Evolutionary conservation across 345 rosid species (phyloP), one percentile per base, ranked within the genome.

Genomic region (Bruguiera sexangula): DNA sequence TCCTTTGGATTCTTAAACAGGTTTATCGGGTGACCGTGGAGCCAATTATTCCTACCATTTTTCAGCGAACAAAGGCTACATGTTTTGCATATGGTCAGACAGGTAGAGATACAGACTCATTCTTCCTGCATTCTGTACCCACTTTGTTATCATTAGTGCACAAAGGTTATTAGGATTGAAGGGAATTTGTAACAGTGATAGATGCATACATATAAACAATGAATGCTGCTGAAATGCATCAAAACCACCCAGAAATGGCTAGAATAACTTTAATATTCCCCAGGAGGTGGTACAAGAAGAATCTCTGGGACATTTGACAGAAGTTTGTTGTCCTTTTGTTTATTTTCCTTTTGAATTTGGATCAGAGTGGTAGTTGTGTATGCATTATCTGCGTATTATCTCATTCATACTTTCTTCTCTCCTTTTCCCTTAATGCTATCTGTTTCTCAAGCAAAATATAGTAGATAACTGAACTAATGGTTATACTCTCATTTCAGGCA

Each of bases 71-170:
- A 70, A 96, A 96, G 82, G 99, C 99, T 66, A 96, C 99, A 8
- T 96, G 99, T 88, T 96, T 96, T 85, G 99, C 99, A 20, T 96
- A 96, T 85, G 99, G 98, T 72, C 99, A 96, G 82, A 96, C 99
- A 90, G 99, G 99, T 96, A 57, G 13, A 57, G 15, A 22, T 67
- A 36, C 34, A 32, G 1, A n/a, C 27, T 21, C 39, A 39, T 60
- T 2, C 19, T 50, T 62, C 21, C 36, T 29, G 53, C 48, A 27
- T 43, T 39, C 10, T 43, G 6, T 55, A 21, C 20, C 21, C 10
- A 6, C 21, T 22, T 31, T 16, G 26, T 57, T 43, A 13, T 43
- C 18, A 43, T 43, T 13, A 43, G 50, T 43, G 18, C 50, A 43
- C 3, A 13, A 3, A 4, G 50, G 11, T 37, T 29, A 19, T 15